Conservation (phyloP, 2,329 filamentous ascomycete genomes). For the Tolypocladium cylindrosporum region DNA sequence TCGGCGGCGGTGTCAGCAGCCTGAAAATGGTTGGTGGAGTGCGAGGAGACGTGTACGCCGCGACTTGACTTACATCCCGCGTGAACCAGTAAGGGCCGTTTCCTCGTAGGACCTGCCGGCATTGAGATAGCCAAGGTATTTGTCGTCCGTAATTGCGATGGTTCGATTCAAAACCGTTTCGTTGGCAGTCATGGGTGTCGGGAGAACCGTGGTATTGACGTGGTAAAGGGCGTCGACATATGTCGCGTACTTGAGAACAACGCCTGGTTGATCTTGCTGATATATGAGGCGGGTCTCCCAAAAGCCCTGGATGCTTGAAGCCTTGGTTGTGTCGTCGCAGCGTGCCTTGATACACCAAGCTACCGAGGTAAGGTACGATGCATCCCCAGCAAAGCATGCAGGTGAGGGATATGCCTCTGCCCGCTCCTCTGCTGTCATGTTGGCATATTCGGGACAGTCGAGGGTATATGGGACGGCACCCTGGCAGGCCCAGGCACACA, state of each 20-base stretch:
- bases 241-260: not conserved
- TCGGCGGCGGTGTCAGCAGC: not conserved
- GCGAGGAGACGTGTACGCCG: not conserved
- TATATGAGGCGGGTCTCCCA: not conserved
- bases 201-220: not conserved
- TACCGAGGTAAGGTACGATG: not conserved
- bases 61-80: not conserved
- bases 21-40: not conserved
- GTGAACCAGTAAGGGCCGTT: not conserved
- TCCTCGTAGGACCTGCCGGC: not conserved
- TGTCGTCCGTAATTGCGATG: not conserved
- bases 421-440: not conserved
- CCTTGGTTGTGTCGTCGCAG: not conserved
- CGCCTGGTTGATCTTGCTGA: not conserved
- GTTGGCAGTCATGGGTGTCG: not conserved
- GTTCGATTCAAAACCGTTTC: not conserved
- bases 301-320: not conserved
- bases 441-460: not conserved
- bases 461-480: not conserved
- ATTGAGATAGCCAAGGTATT: not conserved
- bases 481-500: not conserved
- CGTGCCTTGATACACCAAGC: not conserved
- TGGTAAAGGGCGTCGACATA: not conserved
- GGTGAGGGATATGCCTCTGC: not conserved
- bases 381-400: not conserved